These are phyloP conservation scores for Fusarium papillatum DNA, from an alignment of 2,329 filamentous ascomycete genomes.

Conservation along the genomic window DNA sequence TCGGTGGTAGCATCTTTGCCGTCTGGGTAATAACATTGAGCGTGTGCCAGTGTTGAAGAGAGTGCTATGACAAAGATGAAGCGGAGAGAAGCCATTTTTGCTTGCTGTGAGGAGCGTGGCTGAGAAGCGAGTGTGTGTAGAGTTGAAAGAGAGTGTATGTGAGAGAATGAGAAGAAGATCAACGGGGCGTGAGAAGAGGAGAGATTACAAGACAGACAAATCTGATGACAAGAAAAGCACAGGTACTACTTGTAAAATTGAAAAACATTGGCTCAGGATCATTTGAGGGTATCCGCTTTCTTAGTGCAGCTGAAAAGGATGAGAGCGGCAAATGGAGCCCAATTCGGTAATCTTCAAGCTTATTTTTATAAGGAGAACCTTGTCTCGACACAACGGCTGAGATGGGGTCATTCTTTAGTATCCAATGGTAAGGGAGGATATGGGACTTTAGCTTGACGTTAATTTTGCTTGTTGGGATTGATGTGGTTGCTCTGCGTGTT, in stretches of 20 bases:
- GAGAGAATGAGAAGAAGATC: neutral
- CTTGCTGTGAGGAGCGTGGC: neutral
- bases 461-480: neutral
- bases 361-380: neutral
- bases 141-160: neutral
- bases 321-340: neutral
- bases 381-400: neutral
- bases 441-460: neutral
- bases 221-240: neutral
- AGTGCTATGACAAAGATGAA: neutral
- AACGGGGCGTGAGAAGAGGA: neutral
- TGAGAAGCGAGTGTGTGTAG: neutral
- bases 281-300: neutral
- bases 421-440: neutral
- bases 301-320: neutral
- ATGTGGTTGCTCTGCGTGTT: neutral
- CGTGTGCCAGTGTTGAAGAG: neutral
- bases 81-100: neutral
- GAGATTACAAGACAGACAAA: neutral
- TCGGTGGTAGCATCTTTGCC: neutral
- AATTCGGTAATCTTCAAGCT: neutral
- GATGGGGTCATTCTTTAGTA: neutral
- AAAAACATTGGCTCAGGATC: neutral
- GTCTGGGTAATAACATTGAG: neutral
- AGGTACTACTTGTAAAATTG: neutral